Evolutionary conservation across 345 rosid species (phyloP), one percentile per base, ranked within the genome.

Genomic region (Draba incana): DNA sequence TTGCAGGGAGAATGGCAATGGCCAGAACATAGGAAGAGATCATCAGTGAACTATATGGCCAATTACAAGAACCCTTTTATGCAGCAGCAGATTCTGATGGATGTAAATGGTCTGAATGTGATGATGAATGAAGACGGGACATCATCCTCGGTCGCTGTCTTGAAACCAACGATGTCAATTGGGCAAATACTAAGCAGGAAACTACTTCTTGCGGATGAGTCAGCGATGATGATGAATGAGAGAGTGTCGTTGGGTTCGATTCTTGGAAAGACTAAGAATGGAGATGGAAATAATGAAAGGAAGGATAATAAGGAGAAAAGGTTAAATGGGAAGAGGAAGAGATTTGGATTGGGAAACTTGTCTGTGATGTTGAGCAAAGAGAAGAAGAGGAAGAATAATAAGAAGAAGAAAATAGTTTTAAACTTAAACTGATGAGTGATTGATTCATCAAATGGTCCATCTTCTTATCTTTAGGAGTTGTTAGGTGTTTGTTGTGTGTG

Each of bases 141-240:
- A 53, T 16, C 72, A 25, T 74, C 77, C 0, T 57, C 87, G 2
- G 67, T 41, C 0, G 90, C 96, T 28, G 76, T 77, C 43, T 55
- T 85, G 79, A 92, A 83, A 71, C 86, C 87, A 37, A 85, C 90
- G 7, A 78, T 88, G 27, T 93, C 98, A 1, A 90, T 93, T 1
- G 97, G 98, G 45, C 96, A 93, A 38, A 90, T 93, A 63, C 82
- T 93, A 1, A 93, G 97, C 86, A 85, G 83, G 72, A 93, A 93
- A 81, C 80, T 88, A 48, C 90, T 85, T 28, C 76, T 80, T 33
- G 89, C 89, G 3, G 92, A 88, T 39, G 92, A 90, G 57, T 57
- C 82, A 20, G 55, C 54, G 62, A 83, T 78, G 57, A 72, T 66
- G 37, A 83, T 50, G 69, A 88, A 77, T 41, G 77, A 80, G 59